Evolutionary conservation across 1,139 yeast species (phyloP), one percentile per base, ranked within the genome.

Genomic region (Saccharomyces hybrid): DNA sequence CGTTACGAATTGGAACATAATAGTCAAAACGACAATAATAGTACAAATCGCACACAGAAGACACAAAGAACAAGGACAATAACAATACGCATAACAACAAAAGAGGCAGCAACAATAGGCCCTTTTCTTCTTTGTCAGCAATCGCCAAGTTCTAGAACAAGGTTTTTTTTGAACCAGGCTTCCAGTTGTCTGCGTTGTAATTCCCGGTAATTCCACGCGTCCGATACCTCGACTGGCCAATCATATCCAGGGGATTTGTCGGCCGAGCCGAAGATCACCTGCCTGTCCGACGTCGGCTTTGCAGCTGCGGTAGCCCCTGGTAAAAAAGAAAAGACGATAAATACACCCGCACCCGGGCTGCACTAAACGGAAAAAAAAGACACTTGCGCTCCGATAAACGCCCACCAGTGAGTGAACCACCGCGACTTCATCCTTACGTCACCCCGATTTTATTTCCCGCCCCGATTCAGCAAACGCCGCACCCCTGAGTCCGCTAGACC

Each of bases 41-140:
- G 44, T 19, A 38, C 5, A 7, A 31, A 31, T 8, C 16, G 2
- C 38, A 13, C 38, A 3, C 38, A 31, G 6, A 31, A 31, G 38
- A 31, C 26, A 16, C 26, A 8, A 38, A 16, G 25, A 38, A 38
- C 25, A 38, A 11, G 3, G 23, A 5, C 42, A 16, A 16, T n/a
- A 9, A 38, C 44, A 38, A 38, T 38, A 38, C n/a, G n/a, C 11
- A 19, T 5, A 16, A 38, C 25, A 38, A 38, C 44, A 38, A 38
- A 38, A 38, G 44, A 38, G 44, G 44, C 26, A 38, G n/a, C 44
- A 38, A 38, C 44, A 38, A 38, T 38, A 38, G 44, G 44, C 44
- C 44, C 44, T 38, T 38, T 38, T 11, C 44, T 38, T 38, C 44
- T 38, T 38, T 38, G 44, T 38, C 44, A 38, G 44, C 44, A 38